Evolutionary conservation across 139 green algal genomes (phyloP).

Genomic region (Chlamydomonas sp.): DNA sequence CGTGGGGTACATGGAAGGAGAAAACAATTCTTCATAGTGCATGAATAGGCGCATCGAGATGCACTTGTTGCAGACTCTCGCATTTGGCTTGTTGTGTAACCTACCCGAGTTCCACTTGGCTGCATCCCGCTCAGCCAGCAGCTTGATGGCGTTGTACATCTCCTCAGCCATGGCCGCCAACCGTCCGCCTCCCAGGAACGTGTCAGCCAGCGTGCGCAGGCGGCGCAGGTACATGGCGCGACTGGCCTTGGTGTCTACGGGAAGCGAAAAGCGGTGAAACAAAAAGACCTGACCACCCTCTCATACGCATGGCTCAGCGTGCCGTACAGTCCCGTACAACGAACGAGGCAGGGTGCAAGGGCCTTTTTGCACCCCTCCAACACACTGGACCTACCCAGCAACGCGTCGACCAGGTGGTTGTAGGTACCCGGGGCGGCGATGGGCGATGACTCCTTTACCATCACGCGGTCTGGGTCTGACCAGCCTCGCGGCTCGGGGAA

Average conservation of each 20-base stretch:
- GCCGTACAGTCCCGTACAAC: too few species aligned
- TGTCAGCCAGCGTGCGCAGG: slow-evolving; percentile 84
- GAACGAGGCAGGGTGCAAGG: background rate
- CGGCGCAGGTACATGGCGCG: slow-evolving; percentile 89
- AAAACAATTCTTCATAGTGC: too few species aligned
- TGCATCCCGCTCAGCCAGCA: slow-evolving; percentile 18
- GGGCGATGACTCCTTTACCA: background rate
- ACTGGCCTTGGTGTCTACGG: slow-evolving; percentile 54
- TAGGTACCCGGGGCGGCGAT: slow-evolving; percentile 75
- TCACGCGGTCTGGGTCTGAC: slow-evolving; percentile 49
- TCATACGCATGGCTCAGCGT: too few species aligned
- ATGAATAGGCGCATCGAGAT: too few species aligned
- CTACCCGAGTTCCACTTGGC: slow-evolving; percentile 27
- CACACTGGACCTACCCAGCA: slow-evolving; percentile 55
- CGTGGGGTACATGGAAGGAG: too few species aligned
- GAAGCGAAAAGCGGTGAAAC: background rate
- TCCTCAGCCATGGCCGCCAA: slow-evolving; percentile 59
- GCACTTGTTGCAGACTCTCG: too few species aligned
- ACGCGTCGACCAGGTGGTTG: slow-evolving; percentile 88
- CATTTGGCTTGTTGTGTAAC: too few species aligned
- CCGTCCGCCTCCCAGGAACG: slow-evolving; percentile 52
- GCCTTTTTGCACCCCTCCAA: background rate
- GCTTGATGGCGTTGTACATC: slow-evolving; percentile 53
- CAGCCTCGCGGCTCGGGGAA: slow-evolving; percentile 51
- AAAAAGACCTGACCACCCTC: background rate